Base-by-base conservation (phyloP, 768 basidiomycete species). In the Naganishia antarctica region DNA sequence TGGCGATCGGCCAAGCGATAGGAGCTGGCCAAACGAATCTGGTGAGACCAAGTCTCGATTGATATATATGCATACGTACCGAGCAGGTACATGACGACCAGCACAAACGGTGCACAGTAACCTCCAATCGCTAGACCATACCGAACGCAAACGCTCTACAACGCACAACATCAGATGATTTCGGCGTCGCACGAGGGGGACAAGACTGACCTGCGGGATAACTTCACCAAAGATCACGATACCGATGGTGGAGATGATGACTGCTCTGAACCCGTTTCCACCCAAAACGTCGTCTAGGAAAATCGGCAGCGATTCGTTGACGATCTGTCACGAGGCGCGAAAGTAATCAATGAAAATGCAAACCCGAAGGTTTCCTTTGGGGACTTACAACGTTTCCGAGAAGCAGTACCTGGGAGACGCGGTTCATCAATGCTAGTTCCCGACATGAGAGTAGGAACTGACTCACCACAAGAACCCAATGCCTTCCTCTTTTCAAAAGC, bases 391-490 rank as follows among this genome's bases (percentile, higher is more conserved):
- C 92, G 74, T 97, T 96, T 63, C 88, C 84, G 0, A 97, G 81
- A 1, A 98, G 82, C 1, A 98, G 82, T 8, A 57, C 53, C 53
- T 57, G 23, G 4, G 21, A 5, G n/a, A n/a, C n/a, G n/a, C n/a
- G n/a, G n/a, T n/a, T n/a, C n/a, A n/a, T n/a, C 3, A 7, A 26
- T 21, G 23, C 23, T n/a, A 6, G 13, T 23, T n/a, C 8, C 6
- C 43, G n/a, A 91, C 88, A 88, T 89, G 47, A 8, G 21, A 8
- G 80, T 31, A 72, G n/a, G 21, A 9, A 7, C 9, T 13, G n/a
- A 57, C 53, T 37, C 13, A 91, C 92, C 58, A 96, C 93, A 9
- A 98, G 83, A 13, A 97, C 91, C 94, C 94, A 92, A 76, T 92
- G 90, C 3, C 90, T 83, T 0, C 89, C 88, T 68, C 81, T 83